Evolutionary conservation across 2,329 filamentous ascomycete genomes (phyloP).

Genomic region (Colletotrichum somersetense): DNA sequence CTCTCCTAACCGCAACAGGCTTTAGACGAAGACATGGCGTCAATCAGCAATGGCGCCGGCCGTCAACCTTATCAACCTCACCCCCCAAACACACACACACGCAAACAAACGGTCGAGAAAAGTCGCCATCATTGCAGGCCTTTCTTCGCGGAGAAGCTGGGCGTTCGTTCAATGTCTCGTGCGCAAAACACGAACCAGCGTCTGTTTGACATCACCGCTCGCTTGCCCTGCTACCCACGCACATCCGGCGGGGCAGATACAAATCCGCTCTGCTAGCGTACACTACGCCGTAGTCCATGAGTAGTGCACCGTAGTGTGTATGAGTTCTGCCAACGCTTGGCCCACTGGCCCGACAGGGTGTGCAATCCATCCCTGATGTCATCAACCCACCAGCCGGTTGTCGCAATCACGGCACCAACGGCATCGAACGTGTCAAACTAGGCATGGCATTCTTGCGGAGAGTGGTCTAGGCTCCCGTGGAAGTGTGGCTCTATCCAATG

Average conservation of each 20-base stretch:
- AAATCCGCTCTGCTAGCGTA: neutral
- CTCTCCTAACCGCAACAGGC: neutral
- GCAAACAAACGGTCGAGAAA: neutral
- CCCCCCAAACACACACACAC: neutral
- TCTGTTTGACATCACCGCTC: conserved; percentile 39
- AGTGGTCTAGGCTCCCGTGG: conserved; percentile 24
- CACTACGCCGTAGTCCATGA: no score
- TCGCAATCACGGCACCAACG: conserved; percentile 40
- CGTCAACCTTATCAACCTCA: neutral
- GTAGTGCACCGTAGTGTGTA: neutral
- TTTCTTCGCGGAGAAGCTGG: neutral
- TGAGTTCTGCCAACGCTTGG: conserved; percentile 33
- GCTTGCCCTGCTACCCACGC: conserved; percentile 7
- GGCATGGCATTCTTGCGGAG: conserved; percentile 29
- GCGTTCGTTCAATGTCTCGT: neutral
- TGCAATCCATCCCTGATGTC: conserved; percentile 34
- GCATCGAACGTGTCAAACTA: conserved; percentile 28
- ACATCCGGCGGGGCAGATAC: conserved; percentile 20
- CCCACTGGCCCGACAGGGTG: conserved; percentile 31
- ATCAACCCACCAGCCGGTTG: conserved; percentile 37
- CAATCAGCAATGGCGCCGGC: neutral
- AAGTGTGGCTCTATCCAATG: conserved; percentile 2
- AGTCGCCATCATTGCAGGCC: neutral
- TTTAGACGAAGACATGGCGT: neutral
- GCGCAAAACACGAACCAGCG: conserved; percentile 10